phyloP scores from a whole-genome alignment of 371 early-diverging fungal species.

The Smittium mucronatum region DNA sequence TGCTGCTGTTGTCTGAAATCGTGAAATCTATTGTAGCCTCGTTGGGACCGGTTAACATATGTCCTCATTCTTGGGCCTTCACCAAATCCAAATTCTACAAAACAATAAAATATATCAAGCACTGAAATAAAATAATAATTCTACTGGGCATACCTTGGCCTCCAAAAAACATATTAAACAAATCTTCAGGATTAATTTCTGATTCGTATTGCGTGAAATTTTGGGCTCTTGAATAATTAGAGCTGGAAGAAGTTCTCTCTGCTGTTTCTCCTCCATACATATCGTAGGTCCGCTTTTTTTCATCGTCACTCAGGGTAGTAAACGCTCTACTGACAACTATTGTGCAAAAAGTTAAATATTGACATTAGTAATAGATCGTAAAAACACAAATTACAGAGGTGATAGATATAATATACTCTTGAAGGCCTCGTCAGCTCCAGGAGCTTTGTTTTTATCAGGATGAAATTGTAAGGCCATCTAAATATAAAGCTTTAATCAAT shows the following conservation, averaged over 20 bases:
- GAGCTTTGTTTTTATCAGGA: slow-evolving; percentile 93
- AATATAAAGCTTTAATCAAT: background rate
- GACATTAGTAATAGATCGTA: background rate
- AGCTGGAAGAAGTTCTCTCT: slow-evolving; percentile 11
- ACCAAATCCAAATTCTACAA: slow-evolving; percentile 15
- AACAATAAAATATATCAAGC: slow-evolving; percentile 5
- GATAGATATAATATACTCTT: slow-evolving; percentile 43
- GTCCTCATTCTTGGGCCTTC: slow-evolving; percentile 23
- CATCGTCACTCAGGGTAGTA: slow-evolving; percentile 67
- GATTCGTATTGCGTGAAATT: slow-evolving; percentile 36
- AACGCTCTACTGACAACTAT: slow-evolving; percentile 81
- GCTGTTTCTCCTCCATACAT: slow-evolving; percentile 57
- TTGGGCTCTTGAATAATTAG: slow-evolving; percentile 26
- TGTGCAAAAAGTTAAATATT: background rate
- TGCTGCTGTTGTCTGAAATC: slow-evolving; percentile 18
- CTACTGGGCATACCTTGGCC: slow-evolving; percentile 25
- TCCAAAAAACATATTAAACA: slow-evolving; percentile 93
- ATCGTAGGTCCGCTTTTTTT: slow-evolving; percentile 78
- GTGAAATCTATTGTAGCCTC: too few species aligned
- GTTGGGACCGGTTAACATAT: slow-evolving; percentile 3
- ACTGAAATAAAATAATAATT: background rate
- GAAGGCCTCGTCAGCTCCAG: slow-evolving; percentile 95
- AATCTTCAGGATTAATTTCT: slow-evolving; percentile 85
- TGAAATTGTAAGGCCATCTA: slow-evolving; percentile 87
- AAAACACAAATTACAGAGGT: slow-evolving; percentile 18